Evolutionary conservation across 257 asterid genomes (phyloP), one percentile per base, ranked within the genome.

Genomic region (Scutellaria barbata): DNA sequence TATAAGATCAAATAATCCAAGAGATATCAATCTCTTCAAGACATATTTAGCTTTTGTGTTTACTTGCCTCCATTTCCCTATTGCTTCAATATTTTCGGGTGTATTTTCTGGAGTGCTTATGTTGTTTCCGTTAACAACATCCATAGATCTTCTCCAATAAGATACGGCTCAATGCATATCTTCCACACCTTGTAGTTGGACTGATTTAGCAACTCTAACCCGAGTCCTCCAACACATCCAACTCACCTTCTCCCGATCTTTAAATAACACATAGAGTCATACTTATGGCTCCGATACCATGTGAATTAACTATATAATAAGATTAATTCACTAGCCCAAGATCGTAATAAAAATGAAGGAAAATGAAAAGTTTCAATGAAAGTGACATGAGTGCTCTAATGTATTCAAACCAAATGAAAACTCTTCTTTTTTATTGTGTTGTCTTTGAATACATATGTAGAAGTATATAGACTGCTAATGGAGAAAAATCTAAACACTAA

Each of bases 181-280:
- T 13, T 66, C 68, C 78, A 74, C n/a, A 74, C 60, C 8, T 12
- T 64, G 53, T 74, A 65, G 73, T 64, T 74, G 14, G 78, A 45
- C 53, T 64, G 73, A 8, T 74, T 74, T 5, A 64, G 17, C n/a
- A 74, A 16, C 47, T 74, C 73, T 37, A 55, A 25, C 2, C 69
- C 68, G 0, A 65, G 53, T 7, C 73, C 68, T 2, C 61, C n/a
- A 2, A 45, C 57, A 11, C 54, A 62, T 10, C 68, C 55, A 7
- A 7, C 66, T 64, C 60, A 37, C 66, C 14, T 37, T 10, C 48
- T 13, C 48, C 22, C 4, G 66, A 60, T 60, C 66, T 60, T 60
- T 9, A 22, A 5, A 57, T 5, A 52, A 11, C 12, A 18, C 33
- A 5, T 0, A 53, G 2, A 46, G 16, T 17, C 51, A n/a, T n/a